A percentile compares a stretch with the other conserved stretches of the same genome.
Evolutionary conservation across 306 rosid species (phyloP).

Genomic region (Delonix regia): DNA sequence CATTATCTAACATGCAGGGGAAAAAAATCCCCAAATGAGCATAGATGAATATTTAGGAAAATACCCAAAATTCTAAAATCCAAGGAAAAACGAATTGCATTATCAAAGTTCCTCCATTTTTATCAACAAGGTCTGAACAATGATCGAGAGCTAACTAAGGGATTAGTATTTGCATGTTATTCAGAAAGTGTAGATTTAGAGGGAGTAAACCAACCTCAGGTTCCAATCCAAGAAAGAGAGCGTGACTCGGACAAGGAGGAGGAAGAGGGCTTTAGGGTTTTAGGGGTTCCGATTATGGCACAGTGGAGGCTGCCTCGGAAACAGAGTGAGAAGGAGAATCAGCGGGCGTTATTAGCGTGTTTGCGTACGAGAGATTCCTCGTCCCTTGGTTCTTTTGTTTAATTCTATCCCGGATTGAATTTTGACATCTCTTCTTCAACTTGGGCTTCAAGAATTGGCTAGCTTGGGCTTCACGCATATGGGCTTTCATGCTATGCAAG

Average conservation of each 20-base stretch:
- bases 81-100: background rate
- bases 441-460: conserved; percentile 6
- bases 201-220: conserved; percentile 3
- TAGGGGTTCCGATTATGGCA: background rate
- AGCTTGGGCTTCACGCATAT: conserved; percentile 32
- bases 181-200: background rate
- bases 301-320: background rate
- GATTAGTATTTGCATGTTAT: too few species aligned
- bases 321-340: background rate
- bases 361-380: background rate
- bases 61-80: background rate
- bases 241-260: background rate
- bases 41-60: background rate
- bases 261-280: background rate
- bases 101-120: background rate
- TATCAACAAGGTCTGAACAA: too few species aligned
- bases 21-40: background rate
- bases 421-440: background rate
- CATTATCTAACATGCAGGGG: conserved; percentile 36
- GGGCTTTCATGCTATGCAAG: background rate
- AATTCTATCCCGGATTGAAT: background rate
- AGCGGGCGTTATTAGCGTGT: background rate
- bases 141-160: background rate
- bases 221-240: background rate
- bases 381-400: background rate